Conservation (phyloP, 148 eudicot genomes). For the Vaccinium darrowii region DNA sequence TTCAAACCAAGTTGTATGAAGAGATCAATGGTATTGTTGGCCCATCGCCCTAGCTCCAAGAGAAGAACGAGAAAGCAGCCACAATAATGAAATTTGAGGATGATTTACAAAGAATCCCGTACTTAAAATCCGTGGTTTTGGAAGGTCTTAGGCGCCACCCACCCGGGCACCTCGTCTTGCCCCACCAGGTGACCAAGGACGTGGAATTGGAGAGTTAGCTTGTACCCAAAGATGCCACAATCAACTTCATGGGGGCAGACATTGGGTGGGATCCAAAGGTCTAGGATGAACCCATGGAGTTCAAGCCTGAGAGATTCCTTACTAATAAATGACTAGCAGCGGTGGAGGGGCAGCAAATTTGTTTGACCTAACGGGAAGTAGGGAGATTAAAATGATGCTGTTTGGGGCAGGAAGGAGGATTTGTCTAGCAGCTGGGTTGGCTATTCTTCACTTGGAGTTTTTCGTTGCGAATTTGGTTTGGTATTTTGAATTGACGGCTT, state of each 20-base stretch:
- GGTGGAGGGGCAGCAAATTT: no score
- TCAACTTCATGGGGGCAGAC: no score
- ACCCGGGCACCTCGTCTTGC: constrained; percentile 60
- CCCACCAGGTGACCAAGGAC: constrained; percentile 48
- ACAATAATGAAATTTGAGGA: constrained; percentile 37
- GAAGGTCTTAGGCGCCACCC: constrained; percentile 74
- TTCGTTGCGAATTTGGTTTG: constrained; percentile 65
- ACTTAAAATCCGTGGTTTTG: constrained; percentile 61
- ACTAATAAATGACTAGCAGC: no score
- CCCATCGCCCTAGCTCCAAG: neutral
- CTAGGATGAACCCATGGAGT: no score
- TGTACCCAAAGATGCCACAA: no score
- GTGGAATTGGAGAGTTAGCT: neutral
- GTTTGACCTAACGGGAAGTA: no score
- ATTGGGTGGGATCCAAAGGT: no score
- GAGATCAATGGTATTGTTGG: constrained; percentile 47
- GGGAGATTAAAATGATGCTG: no score
- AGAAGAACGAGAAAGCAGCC: neutral
- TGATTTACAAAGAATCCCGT: constrained; percentile 45
- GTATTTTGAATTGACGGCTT: constrained; percentile 53
- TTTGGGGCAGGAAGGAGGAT: no score
- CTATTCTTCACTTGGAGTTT: constrained; percentile 56
- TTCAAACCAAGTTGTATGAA: constrained; percentile 51
- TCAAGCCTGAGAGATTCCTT: no score
- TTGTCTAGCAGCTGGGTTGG: no score